Percentiles rank a stretch among this genome's conserved stretches.
phyloP scores from a whole-genome alignment of 805 yeast species.

The Saturnispora quitensis region DNA sequence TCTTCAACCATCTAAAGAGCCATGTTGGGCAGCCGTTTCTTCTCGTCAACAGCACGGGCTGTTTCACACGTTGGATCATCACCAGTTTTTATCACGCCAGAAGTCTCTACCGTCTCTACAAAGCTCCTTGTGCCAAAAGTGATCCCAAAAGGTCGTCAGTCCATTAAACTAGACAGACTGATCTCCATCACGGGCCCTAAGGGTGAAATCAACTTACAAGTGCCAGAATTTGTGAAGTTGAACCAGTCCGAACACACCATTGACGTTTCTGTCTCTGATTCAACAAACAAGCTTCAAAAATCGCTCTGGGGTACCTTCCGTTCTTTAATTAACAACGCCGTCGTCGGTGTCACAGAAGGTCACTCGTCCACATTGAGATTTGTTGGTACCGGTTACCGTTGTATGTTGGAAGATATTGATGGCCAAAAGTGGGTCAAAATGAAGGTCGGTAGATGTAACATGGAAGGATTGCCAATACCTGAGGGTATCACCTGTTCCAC shows the following conservation, averaged over 20 bases:
- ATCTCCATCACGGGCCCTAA: conserved; percentile 67
- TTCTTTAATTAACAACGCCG: conserved; percentile 63
- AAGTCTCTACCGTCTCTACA: conserved; percentile 41
- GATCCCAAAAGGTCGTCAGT: conserved; percentile 58
- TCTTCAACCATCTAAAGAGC: background rate
- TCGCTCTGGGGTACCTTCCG: conserved; percentile 95
- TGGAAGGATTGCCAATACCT: conserved; percentile 71
- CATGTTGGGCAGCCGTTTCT: conserved; percentile 6
- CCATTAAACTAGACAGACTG: conserved; percentile 46
- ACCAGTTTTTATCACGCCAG: conserved; percentile 62
- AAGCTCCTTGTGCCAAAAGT: conserved; percentile 46
- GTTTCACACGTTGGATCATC: conserved; percentile 71
- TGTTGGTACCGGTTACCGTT: conserved; percentile 97
- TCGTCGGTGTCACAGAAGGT: conserved; percentile 88
- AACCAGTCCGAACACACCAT: conserved; percentile 8
- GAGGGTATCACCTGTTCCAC: conserved; percentile 61
- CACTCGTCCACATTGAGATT: conserved; percentile 79
- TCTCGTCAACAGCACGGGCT: conserved; percentile 10
- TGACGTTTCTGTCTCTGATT: conserved; percentile 43
- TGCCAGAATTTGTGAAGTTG: conserved; percentile 64
- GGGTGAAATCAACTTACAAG: conserved; percentile 52
- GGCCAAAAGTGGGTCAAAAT: conserved; percentile 54
- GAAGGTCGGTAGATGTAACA: conserved; percentile 82
- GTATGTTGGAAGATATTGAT: conserved; percentile 48
- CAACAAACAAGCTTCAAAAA: conserved; percentile 59